Conservation (phyloP, 2,329 filamentous ascomycete species). For the Colletotrichum lupini region DNA sequence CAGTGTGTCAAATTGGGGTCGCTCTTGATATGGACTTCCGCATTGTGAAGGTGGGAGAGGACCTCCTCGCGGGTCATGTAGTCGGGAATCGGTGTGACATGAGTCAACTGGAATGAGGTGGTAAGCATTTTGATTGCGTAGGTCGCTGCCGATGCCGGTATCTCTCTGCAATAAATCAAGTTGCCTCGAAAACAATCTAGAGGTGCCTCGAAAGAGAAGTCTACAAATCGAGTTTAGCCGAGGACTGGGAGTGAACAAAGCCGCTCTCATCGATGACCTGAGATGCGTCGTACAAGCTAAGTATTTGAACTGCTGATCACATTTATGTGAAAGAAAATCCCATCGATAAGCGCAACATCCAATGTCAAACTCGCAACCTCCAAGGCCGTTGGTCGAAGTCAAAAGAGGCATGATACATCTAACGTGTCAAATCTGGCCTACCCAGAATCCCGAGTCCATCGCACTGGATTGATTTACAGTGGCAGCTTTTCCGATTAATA, state of each 20-base stretch:
- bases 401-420: not conserved
- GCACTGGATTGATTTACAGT: not conserved
- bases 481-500: too few relatives aligned
- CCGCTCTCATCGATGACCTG: too few relatives aligned
- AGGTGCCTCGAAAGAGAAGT: not conserved
- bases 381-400: not conserved
- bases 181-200: too few relatives aligned
- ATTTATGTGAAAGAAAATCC: not conserved
- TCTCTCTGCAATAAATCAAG: not conserved
- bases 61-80: slow-evolving; percentile 47
- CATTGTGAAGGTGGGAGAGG: slow-evolving; percentile 60
- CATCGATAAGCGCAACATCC: not conserved
- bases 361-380: not conserved
- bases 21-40: slow-evolving; percentile 61
- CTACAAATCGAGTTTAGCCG: not conserved
- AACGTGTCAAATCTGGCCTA: not conserved
- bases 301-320: not conserved
- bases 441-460: not conserved
- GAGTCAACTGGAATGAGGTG: slow-evolving; percentile 52
- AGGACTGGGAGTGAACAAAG: not conserved
- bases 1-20: slow-evolving; percentile 60
- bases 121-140: slow-evolving; percentile 51
- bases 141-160: not conserved
- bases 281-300: not conserved
- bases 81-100: slow-evolving; percentile 55